Evolutionary conservation across 257 asterid genomes (phyloP), one percentile per base, ranked within the genome.

Genomic region (Perilla frutescens): DNA sequence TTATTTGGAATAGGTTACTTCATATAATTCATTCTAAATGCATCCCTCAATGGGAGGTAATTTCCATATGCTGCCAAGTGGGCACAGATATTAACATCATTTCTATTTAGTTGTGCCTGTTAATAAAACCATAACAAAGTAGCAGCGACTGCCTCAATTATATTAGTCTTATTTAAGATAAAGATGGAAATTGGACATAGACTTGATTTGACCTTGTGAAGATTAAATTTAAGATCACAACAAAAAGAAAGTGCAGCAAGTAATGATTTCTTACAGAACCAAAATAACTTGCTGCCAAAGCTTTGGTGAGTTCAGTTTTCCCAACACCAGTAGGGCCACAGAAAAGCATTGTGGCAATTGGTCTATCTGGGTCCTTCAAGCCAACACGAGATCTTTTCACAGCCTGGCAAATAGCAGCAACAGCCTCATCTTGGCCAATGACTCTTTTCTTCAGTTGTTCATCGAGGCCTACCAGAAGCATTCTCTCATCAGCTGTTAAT

Each of bases 241-340:
- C 1, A 49, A 26, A 59, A 80, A 36, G 8, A 78, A 49, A 7
- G 54, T 36, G 44, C 11, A 45, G 50, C 26, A 63, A 73, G 68
- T 55, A 43, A 34, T 31, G 80, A 81, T 69, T 77, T 66, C 98
- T 86, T 86, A 94, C 99, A 26, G 97, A 94, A 61, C 99, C 99
- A 79, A 94, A 94, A 77, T 90, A 94, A 69, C 83, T 84, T 51
- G 96, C 96, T 62, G 98, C 96, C 84, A 94, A 72, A 71, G 99
- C 97, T 87, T 91, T 94, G 62, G 97, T 81, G 70, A 94, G 92
- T 80, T 94, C 99, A 62, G 98, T 91, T 89, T 94, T 94, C 71
- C 99, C 99, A 54, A 94, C 99, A 76, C 99, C 99, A 45, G 99
- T 94, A 45, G 99, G 98, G 59, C 99, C 99, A 86, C 99, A 94